phyloP scores from a whole-genome alignment of 78 protist genomes.

The Guillardia theta region DNA sequence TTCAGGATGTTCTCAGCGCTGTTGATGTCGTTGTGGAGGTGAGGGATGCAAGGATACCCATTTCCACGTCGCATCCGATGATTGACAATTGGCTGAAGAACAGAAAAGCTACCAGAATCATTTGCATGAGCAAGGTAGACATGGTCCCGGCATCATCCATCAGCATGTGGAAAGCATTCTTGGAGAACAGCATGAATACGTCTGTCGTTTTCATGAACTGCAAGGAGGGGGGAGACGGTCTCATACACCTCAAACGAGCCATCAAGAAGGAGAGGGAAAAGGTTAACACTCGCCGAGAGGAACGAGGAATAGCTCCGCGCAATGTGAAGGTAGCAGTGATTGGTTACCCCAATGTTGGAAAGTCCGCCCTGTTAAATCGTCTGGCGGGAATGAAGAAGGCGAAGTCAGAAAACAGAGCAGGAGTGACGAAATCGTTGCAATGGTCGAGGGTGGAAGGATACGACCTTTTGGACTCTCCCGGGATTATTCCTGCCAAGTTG shows the following conservation, averaged over 20 bases:
- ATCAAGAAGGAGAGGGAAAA: background rate
- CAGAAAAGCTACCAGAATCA: background rate
- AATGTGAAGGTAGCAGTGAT: slow-evolving; percentile 1
- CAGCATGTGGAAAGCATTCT: slow-evolving; percentile 17
- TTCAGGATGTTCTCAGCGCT: background rate
- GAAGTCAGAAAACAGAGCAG: slow-evolving; percentile 27
- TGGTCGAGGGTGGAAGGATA: background rate
- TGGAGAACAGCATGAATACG: background rate
- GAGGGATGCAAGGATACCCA: background rate
- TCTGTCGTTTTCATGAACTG: slow-evolving; percentile 17
- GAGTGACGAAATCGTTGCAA: background rate
- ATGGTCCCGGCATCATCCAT: background rate
- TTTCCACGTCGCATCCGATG: background rate
- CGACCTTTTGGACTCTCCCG: slow-evolving; percentile 19
- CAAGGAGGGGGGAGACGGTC: background rate
- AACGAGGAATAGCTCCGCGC: background rate
- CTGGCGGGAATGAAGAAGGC: background rate
- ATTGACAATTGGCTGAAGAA: background rate
- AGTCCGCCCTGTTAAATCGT: background rate
- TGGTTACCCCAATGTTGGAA: slow-evolving; percentile 28
- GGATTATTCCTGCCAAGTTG: slow-evolving; percentile 6
- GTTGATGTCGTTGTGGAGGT: slow-evolving; percentile 6
- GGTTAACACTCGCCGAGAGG: background rate
- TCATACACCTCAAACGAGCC: background rate
- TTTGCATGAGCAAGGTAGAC: background rate